A percentile compares a stretch with the other conserved stretches of the same genome.
Conservation (phyloP, 331 rosid genomes). For the Arachis monticola region DNA sequence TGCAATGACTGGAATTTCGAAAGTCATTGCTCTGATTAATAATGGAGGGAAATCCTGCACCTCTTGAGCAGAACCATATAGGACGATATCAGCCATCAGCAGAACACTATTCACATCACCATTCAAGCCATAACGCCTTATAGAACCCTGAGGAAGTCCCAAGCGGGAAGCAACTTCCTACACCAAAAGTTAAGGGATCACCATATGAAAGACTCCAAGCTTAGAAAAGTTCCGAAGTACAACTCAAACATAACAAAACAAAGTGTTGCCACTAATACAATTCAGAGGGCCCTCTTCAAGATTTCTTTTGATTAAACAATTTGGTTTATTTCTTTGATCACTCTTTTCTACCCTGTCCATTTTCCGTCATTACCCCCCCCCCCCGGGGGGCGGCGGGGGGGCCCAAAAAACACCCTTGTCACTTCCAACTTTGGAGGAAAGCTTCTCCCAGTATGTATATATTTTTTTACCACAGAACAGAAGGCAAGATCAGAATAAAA, state of each 20-base stretch:
- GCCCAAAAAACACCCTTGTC: background rate
- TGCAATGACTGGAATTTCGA: constrained; percentile 72
- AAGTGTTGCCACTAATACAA: constrained; percentile 4
- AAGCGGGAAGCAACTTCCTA: constrained; percentile 87
- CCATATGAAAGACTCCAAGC: constrained; percentile 30
- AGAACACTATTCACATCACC: constrained; percentile 70
- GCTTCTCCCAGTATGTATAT: background rate
- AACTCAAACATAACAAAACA: constrained; percentile 33
- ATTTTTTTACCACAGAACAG: background rate
- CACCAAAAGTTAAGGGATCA: constrained; percentile 49
- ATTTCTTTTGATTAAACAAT: constrained; percentile 20
- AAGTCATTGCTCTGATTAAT: constrained; percentile 85
- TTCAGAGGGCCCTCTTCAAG: constrained; percentile 28
- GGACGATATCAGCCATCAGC: constrained; percentile 84
- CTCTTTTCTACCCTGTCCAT: background rate
- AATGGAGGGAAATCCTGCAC: constrained; percentile 91
- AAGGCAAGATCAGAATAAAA: constrained; percentile 12
- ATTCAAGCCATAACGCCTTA: constrained; percentile 76
- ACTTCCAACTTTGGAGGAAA: constrained; percentile 9
- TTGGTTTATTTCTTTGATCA: constrained; percentile 9
- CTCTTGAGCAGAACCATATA: constrained; percentile 87
- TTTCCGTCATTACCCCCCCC: background rate
- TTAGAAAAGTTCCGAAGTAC: constrained; percentile 14
- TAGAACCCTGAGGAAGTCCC: constrained; percentile 76
- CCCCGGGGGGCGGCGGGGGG: too few relatives aligned